Percentiles rank a stretch among this genome's conserved stretches.
Conservation (phyloP, 495 filamentous ascomycete genomes). For the Hypoxylon perforatum region DNA sequence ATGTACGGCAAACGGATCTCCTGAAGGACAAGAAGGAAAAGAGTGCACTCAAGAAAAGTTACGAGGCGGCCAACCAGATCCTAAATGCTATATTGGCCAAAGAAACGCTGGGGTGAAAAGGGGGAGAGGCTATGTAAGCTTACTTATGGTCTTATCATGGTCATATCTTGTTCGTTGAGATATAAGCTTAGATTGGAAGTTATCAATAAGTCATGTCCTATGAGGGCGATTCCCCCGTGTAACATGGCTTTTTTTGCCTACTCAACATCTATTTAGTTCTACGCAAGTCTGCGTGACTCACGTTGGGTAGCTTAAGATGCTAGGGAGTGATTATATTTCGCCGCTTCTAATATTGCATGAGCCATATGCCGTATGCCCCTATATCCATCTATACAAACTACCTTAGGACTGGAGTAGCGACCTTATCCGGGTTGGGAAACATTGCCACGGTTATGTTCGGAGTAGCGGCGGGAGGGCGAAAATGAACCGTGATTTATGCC, state of each 20-base stretch:
- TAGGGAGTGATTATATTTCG: too few relatives aligned
- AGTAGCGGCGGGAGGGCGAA: conserved; percentile 23
- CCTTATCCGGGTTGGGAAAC: too few relatives aligned
- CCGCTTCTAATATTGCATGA: too few relatives aligned
- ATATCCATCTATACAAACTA: too few relatives aligned
- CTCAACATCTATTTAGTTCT: too few relatives aligned
- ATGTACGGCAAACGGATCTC: conserved; percentile 79
- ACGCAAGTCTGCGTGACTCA: too few relatives aligned
- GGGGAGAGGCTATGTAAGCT: conserved; percentile 11
- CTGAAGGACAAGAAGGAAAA: conserved; percentile 68
- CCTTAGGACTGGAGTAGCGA: too few relatives aligned
- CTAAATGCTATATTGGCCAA: conserved; percentile 61
- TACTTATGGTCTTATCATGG: background rate
- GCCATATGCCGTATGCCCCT: too few relatives aligned
- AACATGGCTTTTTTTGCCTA: too few relatives aligned
- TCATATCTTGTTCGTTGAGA: background rate
- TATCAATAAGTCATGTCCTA: too few relatives aligned
- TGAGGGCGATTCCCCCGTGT: too few relatives aligned
- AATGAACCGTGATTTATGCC: conserved; percentile 19
- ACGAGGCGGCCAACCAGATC: conserved; percentile 69
- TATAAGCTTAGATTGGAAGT: background rate
- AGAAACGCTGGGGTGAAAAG: conserved; percentile 33
- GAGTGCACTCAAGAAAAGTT: conserved; percentile 75
- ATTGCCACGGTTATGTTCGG: conserved; percentile 21
- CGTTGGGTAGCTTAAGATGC: too few relatives aligned